These are phyloP conservation scores for Hypomyces rosellus DNA, from an alignment of 2,329 filamentous ascomycete species.

Conservation along the genomic window DNA sequence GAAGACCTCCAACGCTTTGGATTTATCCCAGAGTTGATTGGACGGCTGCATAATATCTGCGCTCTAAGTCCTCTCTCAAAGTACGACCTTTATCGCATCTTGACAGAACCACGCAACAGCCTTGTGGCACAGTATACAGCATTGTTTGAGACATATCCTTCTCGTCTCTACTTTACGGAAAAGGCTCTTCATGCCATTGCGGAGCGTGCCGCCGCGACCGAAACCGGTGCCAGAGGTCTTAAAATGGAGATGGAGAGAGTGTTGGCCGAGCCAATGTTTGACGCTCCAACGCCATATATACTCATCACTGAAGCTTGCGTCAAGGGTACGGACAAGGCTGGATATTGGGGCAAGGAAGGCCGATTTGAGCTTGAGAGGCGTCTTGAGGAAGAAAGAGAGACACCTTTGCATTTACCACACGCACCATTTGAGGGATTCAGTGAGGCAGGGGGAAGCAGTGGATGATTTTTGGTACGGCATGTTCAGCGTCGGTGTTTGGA, in stretches of 20 bases:
- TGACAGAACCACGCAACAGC: constrained; percentile 88
- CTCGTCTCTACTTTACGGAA: constrained; percentile 75
- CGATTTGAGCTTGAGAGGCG: constrained; percentile 62
- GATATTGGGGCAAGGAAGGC: constrained; percentile 64
- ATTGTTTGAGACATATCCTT: constrained; percentile 74
- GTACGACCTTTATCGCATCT: constrained; percentile 69
- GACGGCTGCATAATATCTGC: constrained; percentile 86
- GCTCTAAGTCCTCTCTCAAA: constrained; percentile 70
- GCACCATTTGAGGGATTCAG: constrained; percentile 36
- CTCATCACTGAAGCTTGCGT: constrained; percentile 67
- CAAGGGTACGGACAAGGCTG: constrained; percentile 51
- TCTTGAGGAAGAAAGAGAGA: constrained; percentile 55
- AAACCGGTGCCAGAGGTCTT: constrained; percentile 72
- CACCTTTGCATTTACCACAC: constrained; percentile 14
- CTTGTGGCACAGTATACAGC: constrained; percentile 84
- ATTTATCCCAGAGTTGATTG: constrained; percentile 91
- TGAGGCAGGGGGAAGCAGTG: constrained; percentile 43
- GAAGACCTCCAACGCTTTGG: constrained; percentile 77
- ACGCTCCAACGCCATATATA: constrained; percentile 69
- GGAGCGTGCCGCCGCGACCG: constrained; percentile 50
- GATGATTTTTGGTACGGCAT: constrained; percentile 23
- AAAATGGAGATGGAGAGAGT: constrained; percentile 78
- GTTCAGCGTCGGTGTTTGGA: neutral
- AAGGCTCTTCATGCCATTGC: constrained; percentile 78
- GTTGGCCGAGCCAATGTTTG: constrained; percentile 74